Percentiles rank a stretch among this genome's conserved stretches.
Conservation (phyloP, 2,329 filamentous ascomycete species). For the Ascochyta viciae-villosae region DNA sequence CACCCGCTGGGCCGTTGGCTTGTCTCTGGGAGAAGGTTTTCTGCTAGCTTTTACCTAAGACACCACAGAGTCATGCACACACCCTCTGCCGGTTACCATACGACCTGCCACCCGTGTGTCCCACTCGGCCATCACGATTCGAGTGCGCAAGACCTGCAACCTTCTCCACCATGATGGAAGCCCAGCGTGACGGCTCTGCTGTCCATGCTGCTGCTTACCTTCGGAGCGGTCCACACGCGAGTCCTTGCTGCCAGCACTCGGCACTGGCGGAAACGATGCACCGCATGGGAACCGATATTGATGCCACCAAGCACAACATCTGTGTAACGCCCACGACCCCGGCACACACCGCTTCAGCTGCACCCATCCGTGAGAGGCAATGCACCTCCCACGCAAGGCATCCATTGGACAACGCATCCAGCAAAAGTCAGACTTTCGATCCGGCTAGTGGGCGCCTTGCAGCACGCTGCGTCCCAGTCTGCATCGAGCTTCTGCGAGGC, state of each 20-base stretch:
- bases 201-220: constrained; percentile 11
- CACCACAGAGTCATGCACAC: constrained; percentile 8
- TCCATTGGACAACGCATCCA: constrained; percentile 31
- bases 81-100: constrained; percentile 10
- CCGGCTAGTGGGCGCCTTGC: constrained; percentile 22
- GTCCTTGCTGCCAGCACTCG: constrained; percentile 19
- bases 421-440: constrained; percentile 17
- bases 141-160: constrained; percentile 18
- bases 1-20: constrained; percentile 17
- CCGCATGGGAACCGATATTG: constrained; percentile 38
- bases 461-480: constrained; percentile 6
- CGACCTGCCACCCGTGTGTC: constrained; percentile 14
- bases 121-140: constrained; percentile 22
- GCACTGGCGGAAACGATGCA: constrained; percentile 18
- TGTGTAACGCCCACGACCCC: constrained; percentile 34
- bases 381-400: constrained; percentile 28
- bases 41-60: constrained; percentile 18
- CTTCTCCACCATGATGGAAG: constrained; percentile 33
- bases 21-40: constrained; percentile 4
- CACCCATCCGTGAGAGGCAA: constrained; percentile 25
- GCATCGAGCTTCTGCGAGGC: constrained; percentile 18
- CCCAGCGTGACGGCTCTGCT: constrained; percentile 21
- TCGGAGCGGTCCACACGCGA: constrained; percentile 21
- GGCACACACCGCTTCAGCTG: constrained; percentile 40
- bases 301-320: constrained; percentile 39